Evolutionary conservation across 116 monocot species (phyloP).

Genomic region (Cymodocea nodosa): DNA sequence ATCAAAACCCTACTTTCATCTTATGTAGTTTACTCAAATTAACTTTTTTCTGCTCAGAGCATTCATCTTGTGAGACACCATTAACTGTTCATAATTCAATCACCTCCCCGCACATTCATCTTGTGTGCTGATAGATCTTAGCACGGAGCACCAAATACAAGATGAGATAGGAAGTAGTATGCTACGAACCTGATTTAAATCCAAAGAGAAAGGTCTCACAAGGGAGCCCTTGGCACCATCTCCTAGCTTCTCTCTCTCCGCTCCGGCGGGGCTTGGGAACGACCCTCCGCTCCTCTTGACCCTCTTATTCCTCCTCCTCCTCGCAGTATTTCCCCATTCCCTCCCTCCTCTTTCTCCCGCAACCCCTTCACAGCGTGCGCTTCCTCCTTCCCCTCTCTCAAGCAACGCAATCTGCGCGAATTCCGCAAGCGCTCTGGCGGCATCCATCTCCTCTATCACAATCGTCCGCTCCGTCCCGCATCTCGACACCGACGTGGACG

Average conservation of each 20-base stretch:
- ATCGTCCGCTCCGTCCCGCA: not conserved
- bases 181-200: not conserved
- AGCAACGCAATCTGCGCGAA: constrained; percentile 2
- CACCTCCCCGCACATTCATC: too few relatives aligned
- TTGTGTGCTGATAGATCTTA: too few relatives aligned
- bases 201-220: not conserved
- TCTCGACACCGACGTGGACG: not conserved
- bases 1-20: too few relatives aligned
- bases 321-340: not conserved
- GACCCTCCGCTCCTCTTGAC: too few relatives aligned
- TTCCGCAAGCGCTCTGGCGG: not conserved
- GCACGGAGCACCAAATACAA: not conserved
- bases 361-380: not conserved
- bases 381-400: not conserved
- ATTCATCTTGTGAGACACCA: too few relatives aligned
- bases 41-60: too few relatives aligned
- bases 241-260: not conserved
- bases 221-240: not conserved
- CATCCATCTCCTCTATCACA: constrained; percentile 1
- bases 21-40: too few relatives aligned
- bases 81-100: too few relatives aligned
- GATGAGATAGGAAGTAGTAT: not conserved
- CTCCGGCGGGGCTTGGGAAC: too few relatives aligned
- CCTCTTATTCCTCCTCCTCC: not conserved
- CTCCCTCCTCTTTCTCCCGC: not conserved